Evolutionary conservation across 441 rosid species (phyloP).

Genomic region (Gossypium laxum): DNA sequence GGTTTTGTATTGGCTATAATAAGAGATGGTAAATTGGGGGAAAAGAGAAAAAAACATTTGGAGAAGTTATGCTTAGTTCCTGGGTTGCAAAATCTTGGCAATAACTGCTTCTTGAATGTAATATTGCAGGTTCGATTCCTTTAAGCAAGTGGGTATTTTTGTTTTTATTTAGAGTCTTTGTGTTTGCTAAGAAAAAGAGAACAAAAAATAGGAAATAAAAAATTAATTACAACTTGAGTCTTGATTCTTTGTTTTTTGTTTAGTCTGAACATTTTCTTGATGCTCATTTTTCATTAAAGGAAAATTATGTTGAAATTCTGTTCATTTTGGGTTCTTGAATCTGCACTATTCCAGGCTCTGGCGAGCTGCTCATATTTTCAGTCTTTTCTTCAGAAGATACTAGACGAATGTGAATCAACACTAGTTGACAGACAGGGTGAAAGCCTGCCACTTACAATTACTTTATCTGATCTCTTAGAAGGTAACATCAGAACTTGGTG

Average conservation of each 20-base stretch:
- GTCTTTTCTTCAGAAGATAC: slow-evolving; percentile 44
- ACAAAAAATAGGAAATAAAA: neutral
- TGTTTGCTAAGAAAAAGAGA: neutral
- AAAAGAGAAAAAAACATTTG: slow-evolving; percentile 9
- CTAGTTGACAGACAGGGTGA: slow-evolving; percentile 29
- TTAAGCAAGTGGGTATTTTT: slow-evolving; percentile 8
- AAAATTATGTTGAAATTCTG: neutral
- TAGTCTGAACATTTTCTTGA: neutral
- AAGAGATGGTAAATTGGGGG: slow-evolving; percentile 32
- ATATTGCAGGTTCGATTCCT: slow-evolving; percentile 53
- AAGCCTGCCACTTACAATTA: slow-evolving; percentile 49
- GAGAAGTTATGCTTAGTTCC: slow-evolving; percentile 40
- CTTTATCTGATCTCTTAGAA: slow-evolving; percentile 50
- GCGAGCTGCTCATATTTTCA: slow-evolving; percentile 65
- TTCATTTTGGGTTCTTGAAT: slow-evolving; percentile 4
- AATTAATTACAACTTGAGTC: neutral
- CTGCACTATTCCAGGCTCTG: slow-evolving; percentile 45
- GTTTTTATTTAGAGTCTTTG: neutral
- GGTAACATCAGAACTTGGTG: slow-evolving; percentile 28
- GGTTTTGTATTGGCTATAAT: slow-evolving; percentile 37
- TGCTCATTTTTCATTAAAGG: neutral
- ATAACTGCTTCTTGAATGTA: slow-evolving; percentile 75
- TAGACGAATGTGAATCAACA: slow-evolving; percentile 36
- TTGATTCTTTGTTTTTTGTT: neutral
- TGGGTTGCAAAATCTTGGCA: slow-evolving; percentile 73